These are phyloP conservation scores for Bolboschoenus planiculmis DNA, from an alignment of 176 grass and related monocot genomes.

Conservation along the genomic window DNA sequence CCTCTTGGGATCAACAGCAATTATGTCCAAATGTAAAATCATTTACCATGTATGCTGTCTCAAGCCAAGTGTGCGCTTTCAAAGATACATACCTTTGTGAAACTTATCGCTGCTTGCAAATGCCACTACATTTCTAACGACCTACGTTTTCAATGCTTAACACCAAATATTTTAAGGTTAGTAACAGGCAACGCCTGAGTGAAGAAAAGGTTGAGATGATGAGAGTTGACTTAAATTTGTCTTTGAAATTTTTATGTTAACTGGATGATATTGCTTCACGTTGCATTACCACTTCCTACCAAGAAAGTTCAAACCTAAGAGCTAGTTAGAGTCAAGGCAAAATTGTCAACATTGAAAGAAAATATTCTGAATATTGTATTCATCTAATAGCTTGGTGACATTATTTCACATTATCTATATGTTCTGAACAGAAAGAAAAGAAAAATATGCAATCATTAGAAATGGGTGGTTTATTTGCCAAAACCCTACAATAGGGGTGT, in stretches of 20 bases:
- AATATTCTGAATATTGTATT: neutral
- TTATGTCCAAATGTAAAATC: neutral
- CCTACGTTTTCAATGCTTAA: neutral
- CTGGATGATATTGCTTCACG: neutral
- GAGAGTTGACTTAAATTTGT: neutral
- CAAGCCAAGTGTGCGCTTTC: neutral
- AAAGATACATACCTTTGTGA: neutral
- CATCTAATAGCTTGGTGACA: neutral
- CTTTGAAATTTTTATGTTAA: neutral
- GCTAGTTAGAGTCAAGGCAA: neutral
- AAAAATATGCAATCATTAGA: neutral
- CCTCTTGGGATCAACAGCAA: neutral
- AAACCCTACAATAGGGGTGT: neutral
- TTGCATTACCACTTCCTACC: neutral
- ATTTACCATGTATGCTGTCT: neutral
- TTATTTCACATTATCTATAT: neutral
- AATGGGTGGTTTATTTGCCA: neutral
- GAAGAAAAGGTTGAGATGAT: neutral
- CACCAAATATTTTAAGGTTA: neutral
- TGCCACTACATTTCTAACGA: neutral
- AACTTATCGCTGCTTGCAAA: neutral
- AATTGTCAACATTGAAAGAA: neutral
- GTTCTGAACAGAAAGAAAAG: neutral
- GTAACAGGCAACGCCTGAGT: neutral
- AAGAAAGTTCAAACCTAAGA: neutral